Conservation (phyloP, 2,329 filamentous ascomycete genomes). For the Pezicula radicicola region DNA sequence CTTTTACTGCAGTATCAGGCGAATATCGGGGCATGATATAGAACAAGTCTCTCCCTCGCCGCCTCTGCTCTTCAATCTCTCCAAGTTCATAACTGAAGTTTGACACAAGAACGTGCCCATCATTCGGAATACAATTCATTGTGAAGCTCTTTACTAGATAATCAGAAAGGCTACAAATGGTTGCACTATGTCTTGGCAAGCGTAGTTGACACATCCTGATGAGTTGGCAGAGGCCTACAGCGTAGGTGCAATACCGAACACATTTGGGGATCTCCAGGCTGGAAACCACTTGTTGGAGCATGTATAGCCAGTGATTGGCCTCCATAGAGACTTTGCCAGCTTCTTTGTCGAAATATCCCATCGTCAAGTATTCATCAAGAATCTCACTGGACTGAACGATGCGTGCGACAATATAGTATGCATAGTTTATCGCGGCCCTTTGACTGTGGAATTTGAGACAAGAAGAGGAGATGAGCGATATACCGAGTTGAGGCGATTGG, state of each 20-base stretch:
- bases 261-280: not conserved
- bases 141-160: not conserved
- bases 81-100: not conserved
- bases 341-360: not conserved
- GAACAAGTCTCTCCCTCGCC: not conserved
- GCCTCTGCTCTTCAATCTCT: constrained; percentile 1
- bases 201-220: not conserved
- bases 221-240: not conserved
- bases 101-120: not conserved
- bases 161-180: not conserved
- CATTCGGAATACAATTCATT: not conserved
- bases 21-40: not conserved
- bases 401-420: constrained; percentile 1
- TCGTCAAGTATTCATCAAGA: constrained; percentile 1
- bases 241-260: not conserved
- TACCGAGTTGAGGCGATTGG: not conserved
- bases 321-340: not conserved
- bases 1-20: not conserved
- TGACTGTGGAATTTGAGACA: not conserved
- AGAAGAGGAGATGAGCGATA: not conserved
- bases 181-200: not conserved
- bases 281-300: not conserved
- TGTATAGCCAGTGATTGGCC: not conserved
- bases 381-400: not conserved
- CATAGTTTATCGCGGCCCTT: not conserved